Percentiles rank a stretch among this genome's conserved stretches.
Conservation (phyloP, 2,329 filamentous ascomycete genomes). For the Stemphylium lycopersici region DNA sequence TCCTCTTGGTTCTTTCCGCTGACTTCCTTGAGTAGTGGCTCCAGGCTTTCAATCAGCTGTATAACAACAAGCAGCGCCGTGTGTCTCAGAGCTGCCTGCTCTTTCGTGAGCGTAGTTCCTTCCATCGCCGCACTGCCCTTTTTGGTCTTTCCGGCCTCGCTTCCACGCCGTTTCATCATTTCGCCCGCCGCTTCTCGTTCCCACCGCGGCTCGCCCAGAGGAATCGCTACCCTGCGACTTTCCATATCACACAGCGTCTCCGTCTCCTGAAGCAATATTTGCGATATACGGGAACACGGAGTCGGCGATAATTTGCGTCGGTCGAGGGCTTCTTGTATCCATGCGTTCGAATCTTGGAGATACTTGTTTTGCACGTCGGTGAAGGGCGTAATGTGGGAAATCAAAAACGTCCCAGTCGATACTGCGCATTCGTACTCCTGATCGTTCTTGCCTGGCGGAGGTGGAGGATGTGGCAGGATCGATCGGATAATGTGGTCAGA, state of each 20-base stretch:
- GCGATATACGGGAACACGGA: constrained; percentile 77
- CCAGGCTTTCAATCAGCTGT: constrained; percentile 82
- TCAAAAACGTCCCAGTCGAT: constrained; percentile 78
- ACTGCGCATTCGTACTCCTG: constrained; percentile 69
- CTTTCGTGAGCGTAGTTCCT: constrained; percentile 63
- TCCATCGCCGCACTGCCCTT: constrained; percentile 41
- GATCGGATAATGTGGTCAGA: constrained; percentile 84
- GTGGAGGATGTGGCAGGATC: constrained; percentile 76
- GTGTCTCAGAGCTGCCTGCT: constrained; percentile 74
- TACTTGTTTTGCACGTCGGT: constrained; percentile 81
- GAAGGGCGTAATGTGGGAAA: constrained; percentile 83
- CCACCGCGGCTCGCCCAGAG: constrained; percentile 84
- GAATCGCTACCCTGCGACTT: constrained; percentile 82
- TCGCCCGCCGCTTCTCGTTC: constrained; percentile 70
- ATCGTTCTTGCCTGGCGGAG: constrained; percentile 61
- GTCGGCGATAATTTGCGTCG: constrained; percentile 71
- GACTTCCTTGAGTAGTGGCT: constrained; percentile 79
- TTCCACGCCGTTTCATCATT: constrained; percentile 59
- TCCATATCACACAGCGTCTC: constrained; percentile 72
- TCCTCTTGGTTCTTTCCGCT: constrained; percentile 89
- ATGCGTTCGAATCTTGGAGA: constrained; percentile 81
- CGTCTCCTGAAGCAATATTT: constrained; percentile 81
- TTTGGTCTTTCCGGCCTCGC: constrained; percentile 54
- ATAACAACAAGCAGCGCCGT: constrained; percentile 83
- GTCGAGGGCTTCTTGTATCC: constrained; percentile 79